Base-by-base conservation (phyloP, 345 rosid species). In the Lepidium aucheri region DNA sequence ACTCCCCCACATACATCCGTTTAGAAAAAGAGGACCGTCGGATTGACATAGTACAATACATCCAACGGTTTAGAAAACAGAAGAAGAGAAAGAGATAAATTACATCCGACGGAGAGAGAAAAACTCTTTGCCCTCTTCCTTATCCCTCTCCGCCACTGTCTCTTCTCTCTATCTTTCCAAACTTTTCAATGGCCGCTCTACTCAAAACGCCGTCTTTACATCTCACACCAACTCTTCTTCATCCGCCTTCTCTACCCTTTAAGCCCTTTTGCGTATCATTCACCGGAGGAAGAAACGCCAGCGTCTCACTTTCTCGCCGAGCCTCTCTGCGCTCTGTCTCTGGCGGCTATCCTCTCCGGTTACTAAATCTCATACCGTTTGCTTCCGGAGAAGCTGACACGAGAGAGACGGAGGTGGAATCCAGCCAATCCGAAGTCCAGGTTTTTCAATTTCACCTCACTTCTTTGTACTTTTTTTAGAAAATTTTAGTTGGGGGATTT, bases 361-460 rank as follows among this genome's bases (percentile, higher is more conserved):
- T 81, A 53, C 53, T 43, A 6, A 85, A 76, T 57, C 68, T 81
- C 49, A 75, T 65, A 18, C 80, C 86, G 15, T 85, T 82, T 33
- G 81, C 89, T 75, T 79, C 93, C 0, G 89, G 90, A 14, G 97
- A 90, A 52, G 69, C 87, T 0, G 90, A 84, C 60, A 81, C 87
- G 26, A 63, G 81, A 17, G 79, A 78, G 69, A 71, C 85, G 2
- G 73, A 81, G 72, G 76, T 79, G 76, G 69, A 73, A 50, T 74
- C 78, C 51, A 72, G 60, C 68, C 89, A 91, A 66, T 76, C 84
- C 18, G 78, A 82, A 79, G 53, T 81, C 28, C 80, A 84, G 95
- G 96, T 91, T 80, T 63, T 52, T 12, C 16, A 6, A 47, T 68
- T 73, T 39, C 22, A 36, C 8, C 63, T 53, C 42, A 36, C 22